Base-by-base conservation (phyloP, 352 stramenopile species). In the Peronosclerospora sorghi region DNA sequence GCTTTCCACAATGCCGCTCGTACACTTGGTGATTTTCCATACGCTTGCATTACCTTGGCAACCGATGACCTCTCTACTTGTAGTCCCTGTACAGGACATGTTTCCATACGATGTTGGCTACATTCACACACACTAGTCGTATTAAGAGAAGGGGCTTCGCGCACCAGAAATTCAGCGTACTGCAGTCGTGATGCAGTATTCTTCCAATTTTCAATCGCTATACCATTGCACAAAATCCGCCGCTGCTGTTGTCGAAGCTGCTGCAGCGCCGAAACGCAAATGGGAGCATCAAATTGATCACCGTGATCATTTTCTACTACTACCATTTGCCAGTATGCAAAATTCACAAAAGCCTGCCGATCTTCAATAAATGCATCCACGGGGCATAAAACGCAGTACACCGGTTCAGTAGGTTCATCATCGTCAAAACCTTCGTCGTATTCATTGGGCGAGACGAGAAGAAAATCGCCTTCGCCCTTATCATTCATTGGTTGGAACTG, bases 251-350 rank as follows among this genome's bases (percentile, higher is more conserved):
- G 73, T 17, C 28, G 61, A 39, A 87, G 54, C 29, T 63, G 45
- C 14, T 68, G 56, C 10, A 87, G 32, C n/a, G 56, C 59, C 2
- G 54, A 50, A 1, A 82, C 35, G 32, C 58, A 75, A 14, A 34
- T 45, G 10, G 42, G 12, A 13, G 80, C 68, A 42, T 76, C 58
- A 35, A 85, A 81, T 7, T 51, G 26, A 14, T 38, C 51, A 28
- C 68, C 64, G 32, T 69, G 63, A 24, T 86, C 72, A 20, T 78
- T 84, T 54, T 92, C 80, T 5, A 89, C 63, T 7, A 92, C 44
- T 27, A 92, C 41, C 48, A 79, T 77, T 40, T 82, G 70, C 80
- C 80, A 92, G 21, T 62, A 35, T 8, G 44, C 18, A 42, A 73
- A 76, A 13, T 29, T 35, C 10, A 69, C 37, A 45, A 87, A 87